Conservation (phyloP, 352 stramenopile genomes). For the Blastocystis sp. region DNA sequence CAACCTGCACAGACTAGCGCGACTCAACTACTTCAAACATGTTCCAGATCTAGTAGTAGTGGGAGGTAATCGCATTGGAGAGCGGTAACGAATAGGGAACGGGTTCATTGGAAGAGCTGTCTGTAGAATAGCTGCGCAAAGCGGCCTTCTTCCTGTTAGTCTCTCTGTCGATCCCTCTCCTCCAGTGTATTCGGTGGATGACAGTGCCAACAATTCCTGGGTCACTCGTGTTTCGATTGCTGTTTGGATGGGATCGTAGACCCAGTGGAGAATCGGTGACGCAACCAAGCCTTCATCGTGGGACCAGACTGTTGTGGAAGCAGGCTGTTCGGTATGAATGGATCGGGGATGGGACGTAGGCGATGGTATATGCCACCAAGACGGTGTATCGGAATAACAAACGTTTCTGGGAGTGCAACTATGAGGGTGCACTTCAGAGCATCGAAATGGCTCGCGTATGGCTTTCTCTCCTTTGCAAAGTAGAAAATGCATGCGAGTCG, state of each 20-base stretch:
- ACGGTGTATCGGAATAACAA: background rate
- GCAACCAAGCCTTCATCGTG: conserved; percentile 1
- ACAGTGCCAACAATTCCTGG: background rate
- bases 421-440: conserved; percentile 36
- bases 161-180: conserved; percentile 16
- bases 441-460: conserved; percentile 43
- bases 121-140: conserved; percentile 11
- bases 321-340: background rate
- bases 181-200: conserved; percentile 16
- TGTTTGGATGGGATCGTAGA: background rate
- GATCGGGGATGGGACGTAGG: background rate
- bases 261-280: conserved; percentile 20
- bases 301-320: conserved; percentile 41
- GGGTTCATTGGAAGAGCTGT: conserved; percentile 30
- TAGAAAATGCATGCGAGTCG: conserved; percentile 55
- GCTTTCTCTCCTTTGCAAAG: background rate
- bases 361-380: conserved; percentile 33
- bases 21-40: conserved; percentile 43
- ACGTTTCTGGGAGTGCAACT: conserved; percentile 44
- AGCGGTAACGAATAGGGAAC: background rate
- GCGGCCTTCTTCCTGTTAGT: conserved; percentile 14
- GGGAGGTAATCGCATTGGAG: background rate
- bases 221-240: background rate
- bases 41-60: conserved; percentile 20
- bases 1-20: conserved; percentile 24